Percentiles rank a stretch among this genome's conserved stretches.
These are phyloP conservation scores for Petasospora rhodanensis DNA, from an alignment of 1,139 yeast genomes.

Conservation along the genomic window DNA sequence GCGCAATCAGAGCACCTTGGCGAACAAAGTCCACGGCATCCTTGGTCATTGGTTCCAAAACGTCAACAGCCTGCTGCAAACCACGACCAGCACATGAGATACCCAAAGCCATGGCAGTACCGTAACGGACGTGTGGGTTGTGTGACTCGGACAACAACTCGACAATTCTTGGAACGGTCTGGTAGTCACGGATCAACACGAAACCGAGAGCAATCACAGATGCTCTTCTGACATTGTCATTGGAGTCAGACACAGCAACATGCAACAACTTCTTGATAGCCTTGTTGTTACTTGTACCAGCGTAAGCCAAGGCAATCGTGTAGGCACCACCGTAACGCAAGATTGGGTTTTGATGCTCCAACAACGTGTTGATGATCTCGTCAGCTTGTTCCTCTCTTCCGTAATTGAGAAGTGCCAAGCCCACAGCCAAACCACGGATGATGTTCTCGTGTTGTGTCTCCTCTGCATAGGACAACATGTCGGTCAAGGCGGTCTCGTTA, in stretches of 20 bases:
- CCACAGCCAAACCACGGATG: slow-evolving; percentile 85
- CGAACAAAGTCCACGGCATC: slow-evolving; percentile 97
- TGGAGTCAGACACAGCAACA: slow-evolving; percentile 93
- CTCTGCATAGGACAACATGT: slow-evolving; percentile 87
- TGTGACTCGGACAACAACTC: slow-evolving; percentile 91
- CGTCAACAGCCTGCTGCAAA: slow-evolving; percentile 81
- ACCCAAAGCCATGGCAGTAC: slow-evolving; percentile 96
- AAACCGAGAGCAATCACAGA: slow-evolving; percentile 94
- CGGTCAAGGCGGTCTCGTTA: slow-evolving; percentile 62
- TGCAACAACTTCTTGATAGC: slow-evolving; percentile 87
- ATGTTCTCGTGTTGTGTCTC: slow-evolving; percentile 97
- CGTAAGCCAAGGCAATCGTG: slow-evolving; percentile 91
- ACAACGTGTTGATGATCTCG: slow-evolving; percentile 57
- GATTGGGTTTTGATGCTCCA: slow-evolving; percentile 74
- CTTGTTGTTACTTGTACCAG: slow-evolving; percentile 88
- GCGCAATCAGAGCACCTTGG: slow-evolving; percentile 93
- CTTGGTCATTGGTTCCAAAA: slow-evolving; percentile 85
- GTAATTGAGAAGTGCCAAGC: slow-evolving; percentile 80
- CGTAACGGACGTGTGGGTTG: slow-evolving; percentile 97
- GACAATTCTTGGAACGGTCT: slow-evolving; percentile 93
- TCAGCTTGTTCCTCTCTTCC: slow-evolving; percentile 86
- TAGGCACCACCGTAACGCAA: slow-evolving; percentile 96
- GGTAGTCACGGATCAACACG: slow-evolving; percentile 82
- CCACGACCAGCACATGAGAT: slow-evolving; percentile 97
- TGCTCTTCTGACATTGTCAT: slow-evolving; percentile 95